These are phyloP conservation scores for Monosporascus sp. DNA, from an alignment of 2,329 filamentous ascomycete species.

Conservation along the genomic window DNA sequence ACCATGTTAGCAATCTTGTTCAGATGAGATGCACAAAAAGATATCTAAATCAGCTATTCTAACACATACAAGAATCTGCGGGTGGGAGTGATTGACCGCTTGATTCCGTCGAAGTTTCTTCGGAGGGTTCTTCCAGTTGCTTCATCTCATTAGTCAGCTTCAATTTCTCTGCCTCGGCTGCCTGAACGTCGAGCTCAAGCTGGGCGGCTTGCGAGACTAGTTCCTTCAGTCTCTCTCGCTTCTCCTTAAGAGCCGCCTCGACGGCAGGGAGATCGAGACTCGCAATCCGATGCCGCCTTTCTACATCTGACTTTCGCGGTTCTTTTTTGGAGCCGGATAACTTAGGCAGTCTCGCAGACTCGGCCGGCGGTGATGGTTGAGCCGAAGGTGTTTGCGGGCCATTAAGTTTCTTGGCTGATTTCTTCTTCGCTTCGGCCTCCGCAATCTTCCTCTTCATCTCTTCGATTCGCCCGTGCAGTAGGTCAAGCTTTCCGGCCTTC, in stretches of 20 bases:
- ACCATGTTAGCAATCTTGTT: not conserved
- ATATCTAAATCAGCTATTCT: not conserved
- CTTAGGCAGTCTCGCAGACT: slow-evolving; percentile 9
- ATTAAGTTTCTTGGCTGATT: slow-evolving; percentile 24
- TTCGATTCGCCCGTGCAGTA: slow-evolving; percentile 47
- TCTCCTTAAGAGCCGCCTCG: slow-evolving; percentile 35
- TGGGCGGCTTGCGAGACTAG: slow-evolving; percentile 42
- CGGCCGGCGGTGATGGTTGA: slow-evolving; percentile 8
- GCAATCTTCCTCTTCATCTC: slow-evolving; percentile 55
- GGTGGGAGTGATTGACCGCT: slow-evolving; percentile 5
- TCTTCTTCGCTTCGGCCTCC: slow-evolving; percentile 52
- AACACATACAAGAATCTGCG: slow-evolving; percentile 10
- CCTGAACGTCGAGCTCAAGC: slow-evolving; percentile 43
- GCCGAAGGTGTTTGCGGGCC: slow-evolving; percentile 15
- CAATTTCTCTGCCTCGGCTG: slow-evolving; percentile 27
- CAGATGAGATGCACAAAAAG: not conserved
- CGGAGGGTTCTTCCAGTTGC: slow-evolving; percentile 25
- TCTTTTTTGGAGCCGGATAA: slow-evolving; percentile 5
- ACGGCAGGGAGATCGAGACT: slow-evolving; percentile 35
- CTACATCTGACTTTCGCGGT: slow-evolving; percentile 4
- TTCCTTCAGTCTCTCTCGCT: slow-evolving; percentile 41
- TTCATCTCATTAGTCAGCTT: slow-evolving; percentile 27
- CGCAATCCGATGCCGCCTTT: slow-evolving; percentile 28
- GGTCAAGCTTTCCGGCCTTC: slow-evolving; percentile 20
- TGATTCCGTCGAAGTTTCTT: slow-evolving; percentile 2